Conservation (phyloP, 345 rosid species). For the Eucalyptus tenuipes region DNA sequence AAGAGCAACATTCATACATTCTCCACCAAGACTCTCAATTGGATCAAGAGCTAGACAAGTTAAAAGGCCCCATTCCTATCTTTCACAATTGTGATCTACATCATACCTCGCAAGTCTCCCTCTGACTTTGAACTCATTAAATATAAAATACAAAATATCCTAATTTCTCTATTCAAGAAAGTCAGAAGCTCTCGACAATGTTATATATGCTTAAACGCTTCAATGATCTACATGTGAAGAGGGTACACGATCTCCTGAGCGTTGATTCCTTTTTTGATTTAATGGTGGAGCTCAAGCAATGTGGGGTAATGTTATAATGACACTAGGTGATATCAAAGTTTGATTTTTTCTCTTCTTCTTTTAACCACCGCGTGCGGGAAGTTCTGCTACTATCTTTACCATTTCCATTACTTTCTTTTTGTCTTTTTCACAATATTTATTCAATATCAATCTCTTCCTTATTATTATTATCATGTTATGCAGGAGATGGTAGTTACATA, state of each 20-base stretch:
- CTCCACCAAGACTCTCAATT: too few relatives aligned
- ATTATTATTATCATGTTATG: not conserved
- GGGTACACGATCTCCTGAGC: not conserved
- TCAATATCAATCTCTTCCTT: not conserved
- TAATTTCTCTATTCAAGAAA: too few relatives aligned
- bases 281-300: accelerated
- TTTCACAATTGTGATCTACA: too few relatives aligned
- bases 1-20: not conserved
- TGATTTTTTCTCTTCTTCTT: too few relatives aligned
- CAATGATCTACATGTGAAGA: not conserved
- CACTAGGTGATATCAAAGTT: not conserved
- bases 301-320: not conserved
- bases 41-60: too few relatives aligned
- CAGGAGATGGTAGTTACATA: not conserved
- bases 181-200: too few relatives aligned
- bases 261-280: too few relatives aligned
- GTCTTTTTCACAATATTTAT: not conserved
- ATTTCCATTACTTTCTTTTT: not conserved
- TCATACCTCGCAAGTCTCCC: too few relatives aligned
- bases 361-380: too few relatives aligned
- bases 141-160: too few relatives aligned
- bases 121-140: not conserved
- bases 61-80: too few relatives aligned
- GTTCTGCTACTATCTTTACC: not conserved
- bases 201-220: too few relatives aligned